Conservation (phyloP, 129 eudicot species). For the Smallanthus sonchifolius region DNA sequence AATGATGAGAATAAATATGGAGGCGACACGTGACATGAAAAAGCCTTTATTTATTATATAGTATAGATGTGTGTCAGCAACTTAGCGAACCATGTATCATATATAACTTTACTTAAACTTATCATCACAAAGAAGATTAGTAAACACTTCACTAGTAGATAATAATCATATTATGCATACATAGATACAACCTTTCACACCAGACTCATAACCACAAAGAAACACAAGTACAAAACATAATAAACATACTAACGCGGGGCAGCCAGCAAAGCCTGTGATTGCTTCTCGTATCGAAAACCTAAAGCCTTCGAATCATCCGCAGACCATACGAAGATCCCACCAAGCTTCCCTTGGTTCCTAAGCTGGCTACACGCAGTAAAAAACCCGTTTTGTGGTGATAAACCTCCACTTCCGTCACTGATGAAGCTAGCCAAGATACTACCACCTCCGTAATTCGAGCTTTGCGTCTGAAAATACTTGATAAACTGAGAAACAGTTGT, state of each 20-base stretch:
- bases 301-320: constrained; percentile 42
- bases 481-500: constrained; percentile 53
- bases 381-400: constrained; percentile 43
- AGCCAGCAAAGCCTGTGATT: constrained; percentile 33
- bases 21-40: too few species aligned
- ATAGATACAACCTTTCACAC: background rate
- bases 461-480: constrained; percentile 33
- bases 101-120: background rate
- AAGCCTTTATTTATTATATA: too few species aligned
- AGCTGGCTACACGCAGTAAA: constrained; percentile 43
- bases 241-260: background rate
- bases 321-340: constrained; percentile 40
- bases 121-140: background rate
- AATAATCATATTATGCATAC: background rate
- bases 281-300: constrained; percentile 46
- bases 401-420: constrained; percentile 41
- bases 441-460: constrained; percentile 44
- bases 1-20: too few species aligned
- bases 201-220: background rate
- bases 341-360: constrained; percentile 35
- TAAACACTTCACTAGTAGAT: constrained; percentile 7
- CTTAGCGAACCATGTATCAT: background rate
- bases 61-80: too few species aligned
- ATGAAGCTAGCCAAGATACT: constrained; percentile 40
- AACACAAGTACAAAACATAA: constrained; percentile 2